phyloP scores from a whole-genome alignment of 1,284 basidiomycete species.

The Microbotryum intermedium region DNA sequence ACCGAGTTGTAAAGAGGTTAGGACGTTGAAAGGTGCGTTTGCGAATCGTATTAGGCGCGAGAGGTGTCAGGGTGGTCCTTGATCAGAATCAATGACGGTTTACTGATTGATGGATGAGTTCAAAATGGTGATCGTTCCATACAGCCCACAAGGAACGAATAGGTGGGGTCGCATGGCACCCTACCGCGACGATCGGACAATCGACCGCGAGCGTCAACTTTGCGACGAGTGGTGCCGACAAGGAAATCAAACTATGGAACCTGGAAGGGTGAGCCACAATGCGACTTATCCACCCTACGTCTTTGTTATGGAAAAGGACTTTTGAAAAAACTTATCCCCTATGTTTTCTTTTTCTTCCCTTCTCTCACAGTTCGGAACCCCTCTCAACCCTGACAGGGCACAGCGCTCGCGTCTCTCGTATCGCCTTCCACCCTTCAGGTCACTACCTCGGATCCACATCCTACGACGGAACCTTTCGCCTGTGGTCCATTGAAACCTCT shows the following conservation, averaged over 20 bases:
- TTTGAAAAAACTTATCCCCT: no score
- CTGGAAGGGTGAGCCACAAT: constrained; percentile 62
- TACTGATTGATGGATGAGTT: no score
- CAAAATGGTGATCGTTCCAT: no score
- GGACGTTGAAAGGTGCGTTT: constrained; percentile 58
- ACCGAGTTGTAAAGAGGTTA: constrained; percentile 70
- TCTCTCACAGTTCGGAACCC: constrained; percentile 56
- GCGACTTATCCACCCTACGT: neutral
- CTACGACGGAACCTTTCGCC: constrained; percentile 96
- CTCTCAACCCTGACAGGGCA: constrained; percentile 79
- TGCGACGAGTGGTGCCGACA: constrained; percentile 83
- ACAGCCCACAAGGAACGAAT: constrained; percentile 81
- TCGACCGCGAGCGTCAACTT: constrained; percentile 65
- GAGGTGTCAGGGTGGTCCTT: neutral
- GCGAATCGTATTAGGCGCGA: neutral
- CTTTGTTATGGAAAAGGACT: no score
- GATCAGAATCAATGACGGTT: no score
- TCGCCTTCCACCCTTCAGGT: constrained; percentile 93
- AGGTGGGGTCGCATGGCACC: constrained; percentile 96
- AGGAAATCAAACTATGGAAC: constrained; percentile 79
- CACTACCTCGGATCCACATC: constrained; percentile 86
- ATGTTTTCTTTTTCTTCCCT: no score
- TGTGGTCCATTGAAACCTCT: constrained; percentile 82
- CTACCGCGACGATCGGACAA: constrained; percentile 75
- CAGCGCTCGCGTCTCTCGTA: constrained; percentile 78